These are phyloP conservation scores for Exophiala lecanii-corni DNA, from an alignment of 2,329 filamentous ascomycete genomes.

Conservation along the genomic window DNA sequence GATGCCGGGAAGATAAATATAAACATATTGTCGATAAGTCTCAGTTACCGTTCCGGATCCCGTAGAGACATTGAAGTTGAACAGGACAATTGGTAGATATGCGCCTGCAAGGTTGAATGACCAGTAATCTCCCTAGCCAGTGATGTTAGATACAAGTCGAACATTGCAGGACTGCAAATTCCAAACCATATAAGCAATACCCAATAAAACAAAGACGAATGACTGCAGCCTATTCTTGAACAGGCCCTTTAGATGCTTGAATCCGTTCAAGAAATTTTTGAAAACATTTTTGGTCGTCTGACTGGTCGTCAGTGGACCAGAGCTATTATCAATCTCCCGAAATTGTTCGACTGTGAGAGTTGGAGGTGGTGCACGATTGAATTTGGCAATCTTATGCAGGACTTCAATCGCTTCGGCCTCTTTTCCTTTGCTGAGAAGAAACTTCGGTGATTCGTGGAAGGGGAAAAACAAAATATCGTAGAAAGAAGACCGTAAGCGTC, in stretches of 20 bases:
- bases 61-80: conserved; percentile 28
- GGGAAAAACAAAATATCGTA: conserved; percentile 76
- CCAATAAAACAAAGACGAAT: conserved; percentile 25
- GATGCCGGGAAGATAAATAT: conserved; percentile 35
- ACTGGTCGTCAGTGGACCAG: conserved; percentile 5
- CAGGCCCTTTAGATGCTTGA: conserved; percentile 31
- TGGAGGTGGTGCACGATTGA: conserved; percentile 67
- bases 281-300: conserved; percentile 18
- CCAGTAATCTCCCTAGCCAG: conserved; percentile 35
- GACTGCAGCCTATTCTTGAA: conserved; percentile 34
- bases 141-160: conserved; percentile 18
- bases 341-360: conserved; percentile 64
- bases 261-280: conserved; percentile 32
- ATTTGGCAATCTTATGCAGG: conserved; percentile 70
- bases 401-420: conserved; percentile 76
- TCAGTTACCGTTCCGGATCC: conserved; percentile 22
- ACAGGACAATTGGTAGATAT: conserved; percentile 35
- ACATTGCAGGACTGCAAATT: background rate
- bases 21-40: conserved; percentile 34
- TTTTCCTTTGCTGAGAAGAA: conserved; percentile 68
- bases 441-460: conserved; percentile 83
- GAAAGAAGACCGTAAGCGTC: conserved; percentile 72
- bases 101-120: conserved; percentile 33
- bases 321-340: conserved; percentile 49
- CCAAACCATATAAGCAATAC: conserved; percentile 41